Base-by-base conservation (phyloP, 176 grass and related monocot genomes). In the Thinopyrum elongatum region DNA sequence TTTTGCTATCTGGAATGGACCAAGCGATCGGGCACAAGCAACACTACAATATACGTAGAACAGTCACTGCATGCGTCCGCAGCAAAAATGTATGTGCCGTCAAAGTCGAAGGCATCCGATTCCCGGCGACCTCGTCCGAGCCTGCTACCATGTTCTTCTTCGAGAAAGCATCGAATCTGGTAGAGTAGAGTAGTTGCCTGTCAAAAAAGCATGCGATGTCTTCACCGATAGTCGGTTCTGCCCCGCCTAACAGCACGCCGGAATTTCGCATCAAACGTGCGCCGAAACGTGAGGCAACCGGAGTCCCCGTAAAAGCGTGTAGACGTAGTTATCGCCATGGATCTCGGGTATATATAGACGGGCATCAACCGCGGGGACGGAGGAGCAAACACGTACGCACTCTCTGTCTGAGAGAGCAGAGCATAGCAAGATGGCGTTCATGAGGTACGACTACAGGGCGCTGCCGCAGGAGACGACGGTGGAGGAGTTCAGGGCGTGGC, bases 401-500 rank as follows among this genome's bases (percentile, higher is more conserved):
- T 34, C 2, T 27, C 3, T 6, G 8, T 6, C 35, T 34, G 35
- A 12, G 31, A 25, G 33, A 31, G 33, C 3, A 5, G 7, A 44
- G 6, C 14, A 63, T 1, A 49, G 12, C n/a, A 51, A 2, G 9
- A 93, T 95, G 93, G 93, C 93, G 12, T 90, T 95, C 86, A 84
- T 78, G 83, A 44, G 86, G 55, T 65, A 88, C 42, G 25, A 75
- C 62, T 82, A 83, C 67, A 58, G 85, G 21, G 77, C 41, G 70
- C 86, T 95, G 83, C 82, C 88, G 80, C 62, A 87, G 76, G 86
- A 87, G 76, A 70, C 85, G 83, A 95, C 90, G 51, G 88, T 83
- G 70, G 90, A 64, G 68, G 90, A 95, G 90, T 95, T 95, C 88
- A 79, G 70, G 81, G 90, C 86, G 65, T 95, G 93, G 90, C 93